These are phyloP conservation scores for Astrocystis sublimbata DNA, from an alignment of 495 filamentous ascomycete genomes.

Conservation along the genomic window DNA sequence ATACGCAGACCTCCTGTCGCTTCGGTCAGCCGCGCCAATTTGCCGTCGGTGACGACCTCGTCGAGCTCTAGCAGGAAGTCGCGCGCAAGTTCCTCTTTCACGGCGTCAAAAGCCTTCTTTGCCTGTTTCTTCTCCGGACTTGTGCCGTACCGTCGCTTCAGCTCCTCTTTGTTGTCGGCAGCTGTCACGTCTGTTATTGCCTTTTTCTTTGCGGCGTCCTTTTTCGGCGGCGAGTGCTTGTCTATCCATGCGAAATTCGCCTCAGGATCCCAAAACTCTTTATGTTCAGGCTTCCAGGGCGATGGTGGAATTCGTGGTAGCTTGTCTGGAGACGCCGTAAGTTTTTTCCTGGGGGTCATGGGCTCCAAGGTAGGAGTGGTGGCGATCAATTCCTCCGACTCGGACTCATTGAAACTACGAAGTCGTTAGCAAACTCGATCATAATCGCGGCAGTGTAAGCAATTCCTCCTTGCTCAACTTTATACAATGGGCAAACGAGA, in stretches of 20 bases:
- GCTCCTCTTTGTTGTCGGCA: slow-evolving; percentile 6
- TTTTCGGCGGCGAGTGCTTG: slow-evolving; percentile 68
- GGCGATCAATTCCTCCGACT: slow-evolving; percentile 16
- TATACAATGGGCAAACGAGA: no score
- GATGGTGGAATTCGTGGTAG: slow-evolving; percentile 38
- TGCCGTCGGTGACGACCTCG: slow-evolving; percentile 59
- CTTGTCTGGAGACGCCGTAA: slow-evolving; percentile 43
- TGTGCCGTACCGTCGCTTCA: slow-evolving; percentile 23
- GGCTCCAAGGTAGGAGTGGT: slow-evolving; percentile 31
- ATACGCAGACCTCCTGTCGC: slow-evolving; percentile 76
- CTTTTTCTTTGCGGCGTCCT: slow-evolving; percentile 31
- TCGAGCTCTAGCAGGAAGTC: slow-evolving; percentile 77
- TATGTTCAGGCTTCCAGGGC: slow-evolving; percentile 64
- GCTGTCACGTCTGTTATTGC: neutral
- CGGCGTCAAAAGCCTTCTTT: slow-evolving; percentile 65
- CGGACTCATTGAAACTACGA: slow-evolving; percentile 27
- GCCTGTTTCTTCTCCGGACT: slow-evolving; percentile 37
- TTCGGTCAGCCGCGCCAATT: slow-evolving; percentile 59
- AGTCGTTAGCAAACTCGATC: slow-evolving; percentile 16
- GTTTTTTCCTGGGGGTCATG: slow-evolving; percentile 29
- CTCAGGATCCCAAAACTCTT: slow-evolving; percentile 80
- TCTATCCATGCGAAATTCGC: slow-evolving; percentile 82
- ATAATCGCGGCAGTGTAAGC: no score
- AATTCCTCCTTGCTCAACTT: no score
- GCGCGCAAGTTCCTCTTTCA: slow-evolving; percentile 66